Evolutionary conservation across 345 rosid genomes (phyloP), one percentile per base, ranked within the genome.

Genomic region (Turnera subulata): DNA sequence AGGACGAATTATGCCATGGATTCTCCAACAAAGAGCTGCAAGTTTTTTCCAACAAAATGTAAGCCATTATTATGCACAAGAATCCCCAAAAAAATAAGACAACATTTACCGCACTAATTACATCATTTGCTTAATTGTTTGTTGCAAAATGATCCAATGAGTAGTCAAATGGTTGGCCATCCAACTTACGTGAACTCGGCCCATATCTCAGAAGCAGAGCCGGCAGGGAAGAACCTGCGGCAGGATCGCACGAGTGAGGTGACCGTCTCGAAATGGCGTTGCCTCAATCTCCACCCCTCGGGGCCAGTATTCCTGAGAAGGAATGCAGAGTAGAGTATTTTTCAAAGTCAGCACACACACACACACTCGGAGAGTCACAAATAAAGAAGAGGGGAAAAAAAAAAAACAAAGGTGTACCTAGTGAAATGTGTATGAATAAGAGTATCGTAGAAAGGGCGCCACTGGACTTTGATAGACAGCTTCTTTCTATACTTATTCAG

Each of bases 231-330:
- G 80, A 86, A 86, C 62, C 84, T 82, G 65, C 94, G 78, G 76
- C 88, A 83, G 16, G 91, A 93, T 65, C 87, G 78, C 78, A 81
- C 84, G 68, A 93, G 99, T 16, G 94, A 86, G 61, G 91, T 84
- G 21, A 89, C 83, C 40, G 94, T 68, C 78, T 74, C 86, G 72
- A 93, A 93, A 70, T 93, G 99, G 22, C 91, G 72, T 49, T 93
- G 99, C 75, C 97, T 80, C 79, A 93, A 71, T 71, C 91, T 80
- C 96, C 97, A 89, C 48, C 99, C 99, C 64, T 93, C 97, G 13
- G 99, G 99, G 49, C 99, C 97, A 55, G 84, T 86, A 71, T 82
- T 89, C 83, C 98, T 92, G 77, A 32, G 65, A 57, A n/a, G n/a
- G n/a, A 50, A 53, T 50, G 42, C 33, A 64, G 8, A 19, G 23